phyloP scores from a whole-genome alignment of 768 basidiomycete species.

The Hirschioporus abietinus region DNA sequence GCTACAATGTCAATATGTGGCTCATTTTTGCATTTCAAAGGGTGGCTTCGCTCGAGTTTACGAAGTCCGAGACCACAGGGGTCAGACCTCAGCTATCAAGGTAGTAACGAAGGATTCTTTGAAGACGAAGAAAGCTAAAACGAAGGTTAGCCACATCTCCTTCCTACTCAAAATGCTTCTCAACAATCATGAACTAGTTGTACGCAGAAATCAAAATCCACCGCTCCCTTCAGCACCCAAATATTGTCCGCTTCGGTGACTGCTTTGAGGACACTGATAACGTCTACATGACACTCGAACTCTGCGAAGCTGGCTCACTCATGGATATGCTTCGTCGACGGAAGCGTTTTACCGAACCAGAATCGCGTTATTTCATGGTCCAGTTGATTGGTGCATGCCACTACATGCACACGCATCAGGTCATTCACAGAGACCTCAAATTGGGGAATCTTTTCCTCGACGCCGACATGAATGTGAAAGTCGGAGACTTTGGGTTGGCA shows the following conservation, averaged over 20 bases:
- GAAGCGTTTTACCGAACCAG: conserved; percentile 84
- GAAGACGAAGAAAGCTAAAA: conserved; percentile 94
- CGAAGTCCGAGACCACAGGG: conserved; percentile 74
- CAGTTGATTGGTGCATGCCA: conserved; percentile 95
- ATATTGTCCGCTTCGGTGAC: conserved; percentile 88
- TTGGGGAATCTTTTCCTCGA: conserved; percentile 94
- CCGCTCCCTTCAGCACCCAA: conserved; percentile 82
- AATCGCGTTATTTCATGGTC: conserved; percentile 87
- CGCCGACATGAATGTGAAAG: conserved; percentile 88
- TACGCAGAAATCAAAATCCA: conserved; percentile 99
- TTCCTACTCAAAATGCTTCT: neutral
- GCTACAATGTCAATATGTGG: neutral
- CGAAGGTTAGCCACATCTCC: conserved; percentile 57
- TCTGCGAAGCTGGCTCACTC: conserved; percentile 84
- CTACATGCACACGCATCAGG: conserved; percentile 95
- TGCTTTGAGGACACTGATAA: conserved; percentile 95
- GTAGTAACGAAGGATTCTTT: conserved; percentile 90
- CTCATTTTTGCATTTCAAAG: conserved; percentile 22
- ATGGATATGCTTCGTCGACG: conserved; percentile 90
- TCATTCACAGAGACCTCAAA: conserved; percentile 97
- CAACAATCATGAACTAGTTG: conserved; percentile 45
- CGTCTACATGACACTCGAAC: conserved; percentile 95
- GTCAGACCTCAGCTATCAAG: conserved; percentile 77
- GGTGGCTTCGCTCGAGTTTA: conserved; percentile 98
- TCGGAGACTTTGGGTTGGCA: conserved; percentile 96